These are phyloP conservation scores for Collybia nuda DNA, from an alignment of 768 basidiomycete species.

Conservation along the genomic window DNA sequence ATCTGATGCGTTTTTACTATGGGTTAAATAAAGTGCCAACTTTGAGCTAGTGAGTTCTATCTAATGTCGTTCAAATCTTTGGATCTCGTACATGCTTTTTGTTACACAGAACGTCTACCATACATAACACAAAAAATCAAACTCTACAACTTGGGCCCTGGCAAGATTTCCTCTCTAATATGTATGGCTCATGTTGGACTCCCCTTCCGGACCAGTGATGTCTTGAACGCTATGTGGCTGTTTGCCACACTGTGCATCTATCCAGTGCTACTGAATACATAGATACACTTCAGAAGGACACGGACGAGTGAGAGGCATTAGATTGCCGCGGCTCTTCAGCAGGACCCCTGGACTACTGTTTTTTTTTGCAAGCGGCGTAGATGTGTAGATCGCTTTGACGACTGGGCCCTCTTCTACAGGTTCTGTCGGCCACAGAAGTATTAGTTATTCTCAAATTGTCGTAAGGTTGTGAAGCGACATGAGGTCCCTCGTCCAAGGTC, in stretches of 20 bases:
- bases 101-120: conserved; percentile 6
- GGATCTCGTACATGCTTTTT: not conserved
- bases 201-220: conserved; percentile 25
- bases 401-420: too few species aligned
- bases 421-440: too few species aligned
- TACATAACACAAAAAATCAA: conserved; percentile 7
- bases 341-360: too few species aligned
- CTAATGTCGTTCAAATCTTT: not conserved
- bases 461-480: too few species aligned
- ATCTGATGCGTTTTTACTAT: conserved; percentile 16
- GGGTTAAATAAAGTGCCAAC: conserved; percentile 18
- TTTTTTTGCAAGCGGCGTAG: too few species aligned
- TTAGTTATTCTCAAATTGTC: too few species aligned
- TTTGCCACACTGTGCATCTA: conserved; percentile 27
- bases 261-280: conserved; percentile 30
- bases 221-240: conserved; percentile 29
- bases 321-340: conserved; percentile 18
- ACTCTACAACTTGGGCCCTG: not conserved
- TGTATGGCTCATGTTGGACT: conserved; percentile 15
- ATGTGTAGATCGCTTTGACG: too few species aligned
- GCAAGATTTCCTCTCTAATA: conserved; percentile 2
- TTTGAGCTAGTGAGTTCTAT: not conserved
- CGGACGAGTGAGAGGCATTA: conserved; percentile 19
- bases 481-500: too few species aligned
- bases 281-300: conserved; percentile 15